Evolutionary conservation across 163 green algal genomes (phyloP).

Genomic region (Scenedesmus sp.): DNA sequence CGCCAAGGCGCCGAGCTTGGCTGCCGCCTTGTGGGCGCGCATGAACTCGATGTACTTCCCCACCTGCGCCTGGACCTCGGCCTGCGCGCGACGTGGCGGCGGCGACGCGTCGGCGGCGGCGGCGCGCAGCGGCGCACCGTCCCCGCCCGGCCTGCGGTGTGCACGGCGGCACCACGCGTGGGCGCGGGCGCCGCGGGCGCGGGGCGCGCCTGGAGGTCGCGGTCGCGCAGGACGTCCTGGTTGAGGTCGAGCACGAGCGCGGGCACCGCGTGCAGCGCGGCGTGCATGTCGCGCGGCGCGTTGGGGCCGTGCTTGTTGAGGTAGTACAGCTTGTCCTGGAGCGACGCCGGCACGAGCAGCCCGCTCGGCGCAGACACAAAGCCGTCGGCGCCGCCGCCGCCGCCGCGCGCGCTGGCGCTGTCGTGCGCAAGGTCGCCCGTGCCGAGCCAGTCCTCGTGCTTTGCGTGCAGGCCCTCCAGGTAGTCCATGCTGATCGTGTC

Average conservation of each 20-base stretch:
- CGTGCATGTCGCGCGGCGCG: slow-evolving; percentile 28
- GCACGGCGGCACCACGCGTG: too few species aligned
- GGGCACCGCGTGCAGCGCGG: slow-evolving; percentile 26
- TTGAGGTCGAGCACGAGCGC: slow-evolving; percentile 49
- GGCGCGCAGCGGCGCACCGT: too few species aligned
- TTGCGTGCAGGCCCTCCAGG: slow-evolving; percentile 64
- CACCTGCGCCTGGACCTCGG: slow-evolving; percentile 43
- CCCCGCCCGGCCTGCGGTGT: too few species aligned
- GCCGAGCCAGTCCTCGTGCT: slow-evolving; percentile 44
- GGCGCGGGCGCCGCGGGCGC: too few species aligned
- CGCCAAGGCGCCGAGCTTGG: neutral
- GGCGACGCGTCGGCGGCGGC: too few species aligned
- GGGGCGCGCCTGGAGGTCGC: too few species aligned
- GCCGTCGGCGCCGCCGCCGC: neutral
- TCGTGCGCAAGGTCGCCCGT: slow-evolving; percentile 1
- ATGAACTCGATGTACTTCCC: slow-evolving; percentile 34
- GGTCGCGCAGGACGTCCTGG: slow-evolving; percentile 38
- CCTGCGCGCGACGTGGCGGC: too few species aligned
- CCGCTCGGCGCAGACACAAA: neutral
- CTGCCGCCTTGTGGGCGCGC: neutral
- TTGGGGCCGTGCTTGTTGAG: slow-evolving; percentile 10
- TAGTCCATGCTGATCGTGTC: slow-evolving; percentile 79
- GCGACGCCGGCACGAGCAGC: neutral
- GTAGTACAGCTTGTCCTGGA: slow-evolving; percentile 18
- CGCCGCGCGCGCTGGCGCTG: neutral